Evolutionary conservation across 371 early-diverging fungal species (phyloP).

Genomic region (Mortierella sp.): DNA sequence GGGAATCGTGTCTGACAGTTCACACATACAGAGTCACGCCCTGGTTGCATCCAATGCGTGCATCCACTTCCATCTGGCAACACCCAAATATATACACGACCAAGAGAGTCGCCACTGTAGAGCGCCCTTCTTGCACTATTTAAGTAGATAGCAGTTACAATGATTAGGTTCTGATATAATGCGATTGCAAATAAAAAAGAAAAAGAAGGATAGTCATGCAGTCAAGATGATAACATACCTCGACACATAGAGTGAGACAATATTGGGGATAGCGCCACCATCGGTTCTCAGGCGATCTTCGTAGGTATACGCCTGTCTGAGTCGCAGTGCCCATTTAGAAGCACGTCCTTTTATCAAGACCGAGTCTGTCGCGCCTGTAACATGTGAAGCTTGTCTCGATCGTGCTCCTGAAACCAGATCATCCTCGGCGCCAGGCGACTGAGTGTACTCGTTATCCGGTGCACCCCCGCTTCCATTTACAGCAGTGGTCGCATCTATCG

Average conservation of each 20-base stretch:
- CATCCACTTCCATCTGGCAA: slow-evolving; percentile 79
- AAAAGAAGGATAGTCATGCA: slow-evolving; percentile 2
- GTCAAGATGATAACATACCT: slow-evolving; percentile 54
- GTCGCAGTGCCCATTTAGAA: slow-evolving; percentile 43
- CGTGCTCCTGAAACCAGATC: slow-evolving; percentile 12
- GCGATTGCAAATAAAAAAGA: neutral
- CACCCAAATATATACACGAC: slow-evolving; percentile 72
- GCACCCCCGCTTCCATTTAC: neutral
- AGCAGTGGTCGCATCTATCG: neutral
- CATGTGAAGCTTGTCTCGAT: slow-evolving; percentile 33
- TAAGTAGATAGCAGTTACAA: no score
- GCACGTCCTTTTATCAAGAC: neutral
- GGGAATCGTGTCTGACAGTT: slow-evolving; percentile 60
- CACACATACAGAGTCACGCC: slow-evolving; percentile 70
- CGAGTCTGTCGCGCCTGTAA: neutral
- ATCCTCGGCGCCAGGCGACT: slow-evolving; percentile 16
- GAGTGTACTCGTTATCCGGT: neutral
- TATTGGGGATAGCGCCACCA: slow-evolving; percentile 46
- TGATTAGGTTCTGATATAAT: no score
- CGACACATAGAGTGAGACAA: slow-evolving; percentile 63
- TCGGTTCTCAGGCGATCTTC: slow-evolving; percentile 51
- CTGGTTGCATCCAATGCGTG: slow-evolving; percentile 72
- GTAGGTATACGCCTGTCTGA: slow-evolving; percentile 47
- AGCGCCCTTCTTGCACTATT: slow-evolving; percentile 66
- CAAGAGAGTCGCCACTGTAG: slow-evolving; percentile 72